Conservation (phyloP, 2,329 filamentous ascomycete species). For the Penicillium sp. region DNA sequence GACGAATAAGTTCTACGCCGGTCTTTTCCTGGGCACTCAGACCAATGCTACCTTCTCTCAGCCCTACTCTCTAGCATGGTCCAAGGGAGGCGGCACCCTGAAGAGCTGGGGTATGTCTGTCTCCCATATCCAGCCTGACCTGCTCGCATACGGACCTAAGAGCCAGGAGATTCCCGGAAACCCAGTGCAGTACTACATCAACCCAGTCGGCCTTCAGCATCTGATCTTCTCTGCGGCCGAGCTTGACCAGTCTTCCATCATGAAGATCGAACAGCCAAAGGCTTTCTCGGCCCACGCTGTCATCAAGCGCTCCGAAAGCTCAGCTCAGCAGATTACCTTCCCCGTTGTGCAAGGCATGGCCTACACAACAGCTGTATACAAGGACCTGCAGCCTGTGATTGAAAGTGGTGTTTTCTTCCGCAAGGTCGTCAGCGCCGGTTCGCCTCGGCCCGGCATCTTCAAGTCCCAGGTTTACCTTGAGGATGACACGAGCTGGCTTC, state of each 20-base stretch:
- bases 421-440: slow-evolving; percentile 55
- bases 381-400: slow-evolving; percentile 66
- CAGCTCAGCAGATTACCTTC: slow-evolving; percentile 65
- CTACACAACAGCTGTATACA: slow-evolving; percentile 77
- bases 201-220: slow-evolving; percentile 78
- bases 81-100: slow-evolving; percentile 60
- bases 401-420: slow-evolving; percentile 73
- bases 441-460: slow-evolving; percentile 61
- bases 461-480: slow-evolving; percentile 75
- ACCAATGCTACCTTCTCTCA: slow-evolving; percentile 68
- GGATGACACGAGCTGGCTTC: slow-evolving; percentile 71
- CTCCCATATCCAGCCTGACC: slow-evolving; percentile 66
- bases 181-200: slow-evolving; percentile 71
- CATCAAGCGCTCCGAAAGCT: slow-evolving; percentile 55
- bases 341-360: slow-evolving; percentile 87
- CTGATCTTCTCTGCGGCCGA: slow-evolving; percentile 76
- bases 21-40: slow-evolving; percentile 75
- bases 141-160: slow-evolving; percentile 64
- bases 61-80: slow-evolving; percentile 70
- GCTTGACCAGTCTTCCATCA: slow-evolving; percentile 59
- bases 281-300: slow-evolving; percentile 66
- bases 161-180: slow-evolving; percentile 52
- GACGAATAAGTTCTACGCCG: slow-evolving; percentile 66
- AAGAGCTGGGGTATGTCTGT: slow-evolving; percentile 75
- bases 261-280: slow-evolving; percentile 53